A percentile compares a stretch with the other conserved stretches of the same genome.
Evolutionary conservation across 306 rosid genomes (phyloP).

Genomic region (Chamaecrista fasciculata): DNA sequence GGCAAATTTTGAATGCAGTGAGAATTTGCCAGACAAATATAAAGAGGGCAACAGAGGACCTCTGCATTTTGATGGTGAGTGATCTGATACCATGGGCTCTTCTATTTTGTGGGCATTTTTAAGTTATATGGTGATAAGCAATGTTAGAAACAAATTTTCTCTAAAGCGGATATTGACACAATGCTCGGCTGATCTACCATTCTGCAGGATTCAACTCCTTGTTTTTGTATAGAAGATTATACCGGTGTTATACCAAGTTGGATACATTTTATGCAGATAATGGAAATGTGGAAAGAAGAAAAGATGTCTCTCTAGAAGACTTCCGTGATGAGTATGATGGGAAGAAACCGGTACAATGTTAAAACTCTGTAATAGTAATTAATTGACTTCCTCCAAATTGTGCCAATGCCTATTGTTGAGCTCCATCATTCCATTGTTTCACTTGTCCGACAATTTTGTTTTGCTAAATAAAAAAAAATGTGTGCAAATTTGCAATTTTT

Average conservation of each 20-base stretch:
- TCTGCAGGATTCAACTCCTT: conserved; percentile 83
- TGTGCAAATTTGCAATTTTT: neutral
- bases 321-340: conserved; percentile 62
- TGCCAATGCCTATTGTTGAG: conserved; percentile 15
- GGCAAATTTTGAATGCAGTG: conserved; percentile 50
- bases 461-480: neutral
- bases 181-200: conserved; percentile 3
- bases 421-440: conserved; percentile 17
- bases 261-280: conserved; percentile 58
- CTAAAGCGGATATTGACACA: conserved; percentile 2
- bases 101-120: neutral
- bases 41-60: conserved; percentile 39
- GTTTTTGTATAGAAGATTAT: conserved; percentile 80
- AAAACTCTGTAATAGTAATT: neutral
- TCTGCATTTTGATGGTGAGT: conserved; percentile 71
- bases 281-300: conserved; percentile 78
- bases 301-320: conserved; percentile 48
- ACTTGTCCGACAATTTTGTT: neutral
- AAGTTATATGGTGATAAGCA: neutral
- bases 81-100: conserved; percentile 5
- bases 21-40: conserved; percentile 42
- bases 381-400: neutral
- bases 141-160: neutral
- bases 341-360: conserved; percentile 78
- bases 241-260: conserved; percentile 75